Evolutionary conservation across 2,329 filamentous ascomycete species (phyloP), one percentile per base, ranked within the genome.

Genomic region (Fusarium sublunatum): DNA sequence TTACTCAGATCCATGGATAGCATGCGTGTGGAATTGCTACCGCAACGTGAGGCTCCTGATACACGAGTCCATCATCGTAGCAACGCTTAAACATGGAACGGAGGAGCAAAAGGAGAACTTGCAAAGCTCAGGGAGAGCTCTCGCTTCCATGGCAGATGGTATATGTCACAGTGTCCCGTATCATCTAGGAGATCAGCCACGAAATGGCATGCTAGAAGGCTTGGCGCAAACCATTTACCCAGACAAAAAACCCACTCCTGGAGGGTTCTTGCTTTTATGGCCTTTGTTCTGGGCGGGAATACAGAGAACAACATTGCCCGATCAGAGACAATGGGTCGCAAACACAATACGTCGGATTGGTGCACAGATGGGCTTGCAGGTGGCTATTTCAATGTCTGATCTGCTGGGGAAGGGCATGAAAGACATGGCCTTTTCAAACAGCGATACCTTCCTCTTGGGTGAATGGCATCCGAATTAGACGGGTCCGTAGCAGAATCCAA

Each of bases 21-120:
- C 65, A 5, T 58, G 48, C 25, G 39, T 64, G 2, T 69, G 66
- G 66, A 69, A 69, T 34, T 65, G 58, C 29, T 69, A 69, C 40
- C 56, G 63, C 10, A 67, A 58, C 2, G 42, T 62, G 2, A 39
- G 65, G 5, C 44, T 69, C 0, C 10, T 69, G 1, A 63, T 69
- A 13, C 65, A 69, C 10, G 63, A 69, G 47, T 56, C 63, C 4
- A 57, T 69, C 8, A 56, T 69, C 1, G n/a, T 39, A 2, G 61
- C 63, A 2, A 52, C 61, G 0, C 50, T 67, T 3, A 61, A 58
- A 4, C 40, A 64, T 38, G 65, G 61, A 2, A 63, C 58, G 0
- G 29, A 35, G 3, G 9, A 52, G 0, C 42, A 68, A 2, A 57
- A 53, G 19, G 29, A 12, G 0, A 34, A 15, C 2, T 9, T 67